Evolutionary conservation across 2,329 filamentous ascomycete species (phyloP), one percentile per base, ranked within the genome.

Genomic region (Aspergillus bombycis): DNA sequence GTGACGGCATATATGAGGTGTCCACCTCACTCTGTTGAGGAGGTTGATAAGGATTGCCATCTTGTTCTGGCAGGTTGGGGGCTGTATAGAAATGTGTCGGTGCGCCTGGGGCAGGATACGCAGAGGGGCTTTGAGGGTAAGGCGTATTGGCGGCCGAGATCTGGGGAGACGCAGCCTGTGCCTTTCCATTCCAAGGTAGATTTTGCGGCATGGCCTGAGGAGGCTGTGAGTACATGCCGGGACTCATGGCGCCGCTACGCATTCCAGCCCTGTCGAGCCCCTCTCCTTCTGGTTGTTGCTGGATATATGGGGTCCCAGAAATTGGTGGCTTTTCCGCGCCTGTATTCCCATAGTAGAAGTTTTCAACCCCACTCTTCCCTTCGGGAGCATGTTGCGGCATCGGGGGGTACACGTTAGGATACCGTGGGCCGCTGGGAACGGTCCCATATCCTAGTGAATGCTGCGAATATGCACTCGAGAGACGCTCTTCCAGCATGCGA

Each of bases 401-500:
- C 4, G 87, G 86, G 11, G 93, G 90, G 74, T 97, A 97, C 16
- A 91, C 85, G 58, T 84, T 83, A 23, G 83, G 86, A 6, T 86
- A 77, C 11, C 86, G 78, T 48, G 80, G 78, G 38, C 82, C 82
- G 14, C 81, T 78, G 41, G 82, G 80, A 28, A 73, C 68, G 21
- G 72, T 68, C 3, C 77, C 75, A 67, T 93, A 93, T 2, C 89
- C 86, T 23, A 93, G 81, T 50, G 80, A 89, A 71, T 94, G 91
- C 72, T 96, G 92, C 67, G 89, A 91, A 76, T 98, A 98, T 1
- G 95, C 94, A 76, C 91, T 96, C 10, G 93, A 96, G 30, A 99
- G 84, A 45, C 95, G 89, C 67, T 99, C 95, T 78, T 99, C 95
- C 19, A 99, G 85, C 95, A 99, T 98, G 46, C 93, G 89, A 77